Evolutionary conservation across 2,329 filamentous ascomycete genomes (phyloP), one percentile per base, ranked within the genome.

Genomic region (Harringtonia aguacate): DNA sequence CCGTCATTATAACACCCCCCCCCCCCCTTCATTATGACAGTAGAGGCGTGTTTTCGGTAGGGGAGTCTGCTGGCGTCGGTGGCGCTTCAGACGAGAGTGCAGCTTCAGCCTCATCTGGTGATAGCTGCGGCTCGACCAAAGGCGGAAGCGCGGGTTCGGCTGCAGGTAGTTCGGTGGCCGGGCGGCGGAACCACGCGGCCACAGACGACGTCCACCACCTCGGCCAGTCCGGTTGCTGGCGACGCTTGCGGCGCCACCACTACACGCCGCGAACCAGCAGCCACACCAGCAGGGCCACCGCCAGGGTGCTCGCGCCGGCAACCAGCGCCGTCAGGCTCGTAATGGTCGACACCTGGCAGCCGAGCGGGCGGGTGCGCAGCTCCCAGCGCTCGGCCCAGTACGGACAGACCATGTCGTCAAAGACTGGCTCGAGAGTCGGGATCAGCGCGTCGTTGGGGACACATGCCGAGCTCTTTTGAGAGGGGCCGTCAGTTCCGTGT

Each of bases 401-500:
- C 8, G 74, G 75, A 49, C 74, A 78, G 10, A 75, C 61, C 40
- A 69, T 56, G 34, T 67, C 59, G 45, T 75, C 61, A 52, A 63
- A 69, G 3, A 68, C 65, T 2, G 73, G 74, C 3, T 72, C 72
- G 15, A 77, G 58, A 27, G 72, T 53, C 1, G 64, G 69, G 10
- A 74, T 54, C 1, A 48, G 44, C 45, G 68, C 56, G 15, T 61
- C 57, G 48, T 75, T 76, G 20, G 74, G 73, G 2, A 77, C 67
- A 53, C 74, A 78, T 1, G 69, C 66, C 56, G 66, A 70, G 5
- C 72, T 70, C 72, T 75, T n/a, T n/a, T n/a, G n/a, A n/a, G n/a
- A n/a, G 45, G 33, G 33, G 47, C 39, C 22, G 20, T 5, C 15
- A 9, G 13, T 5, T 5, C 27, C 22, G 36, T 6, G 14, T 27